phyloP scores from a whole-genome alignment of 2,329 filamentous ascomycete species.

The Neocucurbitaria cava region DNA sequence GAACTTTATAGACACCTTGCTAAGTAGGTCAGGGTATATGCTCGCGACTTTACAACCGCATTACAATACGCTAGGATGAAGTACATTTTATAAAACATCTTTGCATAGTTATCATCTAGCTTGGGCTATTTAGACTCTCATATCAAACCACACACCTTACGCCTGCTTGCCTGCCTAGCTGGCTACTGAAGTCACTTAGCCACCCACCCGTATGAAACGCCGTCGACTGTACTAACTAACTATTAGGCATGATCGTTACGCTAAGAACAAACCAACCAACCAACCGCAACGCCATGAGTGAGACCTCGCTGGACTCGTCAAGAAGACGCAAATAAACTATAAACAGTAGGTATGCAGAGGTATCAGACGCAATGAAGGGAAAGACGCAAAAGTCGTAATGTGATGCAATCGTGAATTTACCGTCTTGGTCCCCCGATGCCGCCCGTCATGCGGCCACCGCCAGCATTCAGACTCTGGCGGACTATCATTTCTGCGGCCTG shows the following conservation, averaged over 20 bases:
- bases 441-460: constrained; percentile 60
- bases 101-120: too few species aligned
- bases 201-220: not conserved
- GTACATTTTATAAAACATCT: too few species aligned
- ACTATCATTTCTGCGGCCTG: constrained; percentile 95
- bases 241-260: not conserved
- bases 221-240: not conserved
- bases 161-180: too few species aligned
- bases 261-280: not conserved
- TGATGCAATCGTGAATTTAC: constrained; percentile 8
- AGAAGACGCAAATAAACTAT: not conserved
- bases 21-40: too few species aligned
- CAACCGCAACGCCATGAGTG: not conserved
- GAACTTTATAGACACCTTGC: too few species aligned
- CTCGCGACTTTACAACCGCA: too few species aligned
- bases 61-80: too few species aligned
- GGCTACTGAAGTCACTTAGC: too few species aligned
- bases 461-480: constrained; percentile 79
- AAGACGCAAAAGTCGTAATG: not conserved
- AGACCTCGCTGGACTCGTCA: not conserved
- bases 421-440: constrained; percentile 22
- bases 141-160: too few species aligned
- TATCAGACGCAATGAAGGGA: constrained; percentile 19
- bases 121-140: too few species aligned
- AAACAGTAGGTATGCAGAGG: constrained; percentile 16